These are phyloP conservation scores for Centaurea solstitialis DNA, from an alignment of 129 eudicot genomes.

Conservation along the genomic window DNA sequence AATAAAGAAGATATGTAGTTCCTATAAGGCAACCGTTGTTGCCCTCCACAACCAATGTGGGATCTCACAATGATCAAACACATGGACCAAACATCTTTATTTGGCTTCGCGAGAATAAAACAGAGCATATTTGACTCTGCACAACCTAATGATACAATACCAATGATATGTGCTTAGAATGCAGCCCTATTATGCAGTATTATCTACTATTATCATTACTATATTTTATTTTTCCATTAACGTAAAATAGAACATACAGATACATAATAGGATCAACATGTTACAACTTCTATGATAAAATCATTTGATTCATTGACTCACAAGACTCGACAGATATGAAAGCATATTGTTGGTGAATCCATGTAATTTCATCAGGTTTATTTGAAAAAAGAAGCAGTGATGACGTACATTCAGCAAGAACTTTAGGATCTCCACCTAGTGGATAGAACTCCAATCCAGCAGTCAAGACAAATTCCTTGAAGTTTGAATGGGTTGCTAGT, in stretches of 20 bases:
- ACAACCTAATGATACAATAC: no score
- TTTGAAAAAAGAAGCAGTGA: slow-evolving; percentile 15
- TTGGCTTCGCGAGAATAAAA: background rate
- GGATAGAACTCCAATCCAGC: slow-evolving; percentile 99
- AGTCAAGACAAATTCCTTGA: slow-evolving; percentile 91
- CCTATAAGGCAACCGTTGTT: background rate
- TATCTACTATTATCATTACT: no score
- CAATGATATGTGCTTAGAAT: no score
- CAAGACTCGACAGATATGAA: slow-evolving; percentile 1
- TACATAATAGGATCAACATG: background rate
- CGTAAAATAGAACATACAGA: background rate
- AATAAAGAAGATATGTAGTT: background rate
- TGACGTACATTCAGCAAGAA: slow-evolving; percentile 94
- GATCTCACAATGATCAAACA: background rate
- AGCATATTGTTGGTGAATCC: background rate
- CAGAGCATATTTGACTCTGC: no score
- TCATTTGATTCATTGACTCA: background rate
- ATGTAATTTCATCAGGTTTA: slow-evolving; percentile 1
- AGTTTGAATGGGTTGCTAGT: slow-evolving; percentile 95
- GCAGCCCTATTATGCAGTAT: no score
- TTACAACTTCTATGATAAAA: background rate
- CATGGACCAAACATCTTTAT: slow-evolving; percentile 1
- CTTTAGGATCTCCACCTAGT: slow-evolving; percentile 95
- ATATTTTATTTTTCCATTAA: no score
- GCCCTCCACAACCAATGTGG: background rate